Conservation (phyloP, 306 rosid species). For the Rubus parviflorus region DNA sequence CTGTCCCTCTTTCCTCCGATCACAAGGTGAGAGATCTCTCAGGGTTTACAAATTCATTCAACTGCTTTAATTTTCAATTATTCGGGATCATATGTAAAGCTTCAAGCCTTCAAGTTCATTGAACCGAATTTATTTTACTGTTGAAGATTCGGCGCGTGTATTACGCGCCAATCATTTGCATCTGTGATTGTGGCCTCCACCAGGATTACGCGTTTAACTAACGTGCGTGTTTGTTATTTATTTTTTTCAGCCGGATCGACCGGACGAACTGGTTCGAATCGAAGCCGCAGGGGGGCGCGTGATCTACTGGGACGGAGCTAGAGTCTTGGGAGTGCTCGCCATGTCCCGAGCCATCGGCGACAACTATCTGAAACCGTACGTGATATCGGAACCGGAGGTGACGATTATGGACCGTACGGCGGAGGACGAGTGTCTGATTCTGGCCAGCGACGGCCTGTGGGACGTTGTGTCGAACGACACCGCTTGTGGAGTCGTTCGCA, state of each 20-base stretch:
- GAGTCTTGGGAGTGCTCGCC: conserved; percentile 89
- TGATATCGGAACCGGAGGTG: conserved; percentile 89
- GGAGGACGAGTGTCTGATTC: conserved; percentile 74
- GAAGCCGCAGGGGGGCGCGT: conserved; percentile 84
- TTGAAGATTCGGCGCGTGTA: conserved; percentile 4
- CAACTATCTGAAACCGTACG: conserved; percentile 73
- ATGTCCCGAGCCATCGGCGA: conserved; percentile 97
- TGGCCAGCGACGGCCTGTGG: conserved; percentile 94
- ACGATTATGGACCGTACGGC: conserved; percentile 54
- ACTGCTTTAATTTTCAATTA: too few species aligned
- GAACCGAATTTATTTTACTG: background rate
- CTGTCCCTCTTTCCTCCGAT: conserved; percentile 75
- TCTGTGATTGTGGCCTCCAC: background rate
- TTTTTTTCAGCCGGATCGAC: conserved; percentile 76
- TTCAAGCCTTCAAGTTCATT: background rate
- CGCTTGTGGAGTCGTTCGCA: conserved; percentile 73
- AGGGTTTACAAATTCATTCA: background rate
- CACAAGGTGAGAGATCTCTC: conserved; percentile 58
- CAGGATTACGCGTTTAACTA: background rate
- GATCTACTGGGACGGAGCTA: conserved; percentile 82
- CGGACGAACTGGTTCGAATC: conserved; percentile 76
- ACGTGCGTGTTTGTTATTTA: background rate
- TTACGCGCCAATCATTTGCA: background rate
- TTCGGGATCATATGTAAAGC: background rate
- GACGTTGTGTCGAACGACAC: conserved; percentile 84